phyloP scores from a whole-genome alignment of 2,329 filamentous ascomycete genomes.

The Daldinia eschscholtzii region DNA sequence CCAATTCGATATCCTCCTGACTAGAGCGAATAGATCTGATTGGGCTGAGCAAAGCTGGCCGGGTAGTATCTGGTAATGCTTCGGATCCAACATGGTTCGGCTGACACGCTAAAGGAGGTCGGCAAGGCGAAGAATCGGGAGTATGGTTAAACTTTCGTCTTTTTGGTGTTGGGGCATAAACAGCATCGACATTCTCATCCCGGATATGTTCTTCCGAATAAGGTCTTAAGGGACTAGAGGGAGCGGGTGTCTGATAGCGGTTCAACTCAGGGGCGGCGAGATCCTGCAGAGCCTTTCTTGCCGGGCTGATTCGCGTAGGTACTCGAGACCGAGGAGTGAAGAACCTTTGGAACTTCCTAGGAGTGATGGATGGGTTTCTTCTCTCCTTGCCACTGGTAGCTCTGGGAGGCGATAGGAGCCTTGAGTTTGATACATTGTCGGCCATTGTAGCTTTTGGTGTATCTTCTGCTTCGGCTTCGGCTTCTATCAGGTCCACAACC shows the following conservation, averaged over 20 bases:
- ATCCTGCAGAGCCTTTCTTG: slow-evolving; percentile 57
- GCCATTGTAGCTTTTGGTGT: slow-evolving; percentile 14
- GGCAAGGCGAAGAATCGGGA: slow-evolving; percentile 56
- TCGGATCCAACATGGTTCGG: slow-evolving; percentile 17
- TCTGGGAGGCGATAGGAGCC: slow-evolving; percentile 47
- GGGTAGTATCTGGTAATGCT: slow-evolving; percentile 28
- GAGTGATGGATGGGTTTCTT: slow-evolving; percentile 66
- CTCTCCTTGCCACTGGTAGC: slow-evolving; percentile 58
- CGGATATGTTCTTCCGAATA: slow-evolving; percentile 47
- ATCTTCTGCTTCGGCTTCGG: not conserved
- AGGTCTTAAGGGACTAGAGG: slow-evolving; percentile 56
- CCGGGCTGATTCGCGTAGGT: slow-evolving; percentile 55
- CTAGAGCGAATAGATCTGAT: slow-evolving; percentile 53
- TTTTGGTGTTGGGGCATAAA: slow-evolving; percentile 51
- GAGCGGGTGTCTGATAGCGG: slow-evolving; percentile 55
- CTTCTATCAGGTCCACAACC: slow-evolving; percentile 9
- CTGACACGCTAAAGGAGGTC: slow-evolving; percentile 46
- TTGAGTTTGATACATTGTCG: slow-evolving; percentile 37
- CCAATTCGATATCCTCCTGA: slow-evolving; percentile 51
- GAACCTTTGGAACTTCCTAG: slow-evolving; percentile 66
- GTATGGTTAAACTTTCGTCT: slow-evolving; percentile 57
- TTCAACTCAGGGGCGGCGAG: slow-evolving; percentile 57
- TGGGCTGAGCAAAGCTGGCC: slow-evolving; percentile 55
- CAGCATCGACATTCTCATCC: slow-evolving; percentile 41
- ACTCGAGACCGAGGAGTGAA: slow-evolving; percentile 64